phyloP scores from a whole-genome alignment of 257 asterid species.

The Solanum corneliomulleri region DNA sequence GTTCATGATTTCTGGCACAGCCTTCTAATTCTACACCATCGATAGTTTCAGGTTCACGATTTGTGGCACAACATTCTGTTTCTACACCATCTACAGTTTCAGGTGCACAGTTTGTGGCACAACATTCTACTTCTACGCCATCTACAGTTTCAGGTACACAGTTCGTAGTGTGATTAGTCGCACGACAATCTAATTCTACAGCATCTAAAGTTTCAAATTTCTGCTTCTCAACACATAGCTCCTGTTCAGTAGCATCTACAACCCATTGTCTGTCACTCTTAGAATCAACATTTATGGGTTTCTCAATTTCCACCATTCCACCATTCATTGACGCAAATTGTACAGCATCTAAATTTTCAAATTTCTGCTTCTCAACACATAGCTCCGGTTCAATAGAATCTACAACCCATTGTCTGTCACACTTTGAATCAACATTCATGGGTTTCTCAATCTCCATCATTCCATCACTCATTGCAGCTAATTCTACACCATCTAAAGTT shows the following conservation, averaged over 20 bases:
- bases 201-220: neutral
- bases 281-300: neutral
- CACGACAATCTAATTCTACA: conserved; percentile 8
- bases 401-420: neutral
- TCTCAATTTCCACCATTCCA: neutral
- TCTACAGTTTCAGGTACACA: neutral
- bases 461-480: neutral
- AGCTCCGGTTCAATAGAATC: neutral
- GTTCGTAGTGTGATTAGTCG: neutral
- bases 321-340: neutral
- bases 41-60: conserved; percentile 1
- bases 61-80: conserved; percentile 1
- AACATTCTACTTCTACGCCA: conserved; percentile 8
- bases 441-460: neutral
- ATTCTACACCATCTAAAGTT: conserved; percentile 1
- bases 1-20: conserved; percentile 2
- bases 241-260: neutral
- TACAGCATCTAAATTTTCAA: conserved; percentile 3
- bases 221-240: neutral
- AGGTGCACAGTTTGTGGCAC: neutral
- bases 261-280: neutral
- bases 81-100: conserved; percentile 7
- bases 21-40: conserved; percentile 8
- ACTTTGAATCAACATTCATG: neutral
- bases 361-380: neutral